phyloP scores from a whole-genome alignment of 768 basidiomycete genomes.

The Cubamyces sp. region DNA sequence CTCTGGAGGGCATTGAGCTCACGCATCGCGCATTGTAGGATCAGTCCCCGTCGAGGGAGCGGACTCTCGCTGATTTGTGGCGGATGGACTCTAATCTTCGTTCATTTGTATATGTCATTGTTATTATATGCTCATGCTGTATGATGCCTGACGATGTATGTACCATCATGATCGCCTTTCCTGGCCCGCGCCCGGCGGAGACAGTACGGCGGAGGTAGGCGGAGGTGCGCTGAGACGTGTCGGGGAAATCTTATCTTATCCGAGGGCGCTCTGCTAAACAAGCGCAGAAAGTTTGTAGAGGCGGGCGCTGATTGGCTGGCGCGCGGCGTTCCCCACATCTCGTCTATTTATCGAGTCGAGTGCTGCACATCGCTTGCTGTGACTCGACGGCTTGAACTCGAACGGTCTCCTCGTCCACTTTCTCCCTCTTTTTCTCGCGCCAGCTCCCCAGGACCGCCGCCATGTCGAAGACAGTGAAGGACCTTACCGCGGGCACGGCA shows the following conservation, averaged over 20 bases:
- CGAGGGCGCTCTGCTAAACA: conserved; percentile 4
- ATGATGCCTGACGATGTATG: conserved; percentile 3
- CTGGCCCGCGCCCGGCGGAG: no score
- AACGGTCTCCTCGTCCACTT: conserved; percentile 8
- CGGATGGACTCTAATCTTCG: conserved; percentile 27
- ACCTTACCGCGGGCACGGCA: conserved; percentile 87
- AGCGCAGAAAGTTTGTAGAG: conserved; percentile 22
- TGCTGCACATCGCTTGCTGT: conserved; percentile 1
- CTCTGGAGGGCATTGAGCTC: conserved; percentile 15
- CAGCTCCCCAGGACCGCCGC: conserved; percentile 2
- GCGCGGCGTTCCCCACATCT: conserved; percentile 13
- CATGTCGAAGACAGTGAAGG: conserved; percentile 74
- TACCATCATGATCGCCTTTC: background rate
- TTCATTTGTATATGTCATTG: conserved; percentile 23
- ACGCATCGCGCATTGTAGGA: conserved; percentile 21
- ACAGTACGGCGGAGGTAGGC: background rate
- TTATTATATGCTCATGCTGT: conserved; percentile 15
- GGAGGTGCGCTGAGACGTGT: conserved; percentile 2
- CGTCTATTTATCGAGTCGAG: conserved; percentile 19
- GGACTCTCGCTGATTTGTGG: conserved; percentile 23
- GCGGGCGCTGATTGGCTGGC: conserved; percentile 26
- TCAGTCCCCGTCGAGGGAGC: conserved; percentile 25
- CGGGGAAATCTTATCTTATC: conserved; percentile 34
- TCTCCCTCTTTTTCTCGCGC: conserved; percentile 1
- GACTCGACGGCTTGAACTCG: conserved; percentile 23